phyloP scores from a whole-genome alignment of 257 asterid genomes.

The Solanum dulcamara region DNA sequence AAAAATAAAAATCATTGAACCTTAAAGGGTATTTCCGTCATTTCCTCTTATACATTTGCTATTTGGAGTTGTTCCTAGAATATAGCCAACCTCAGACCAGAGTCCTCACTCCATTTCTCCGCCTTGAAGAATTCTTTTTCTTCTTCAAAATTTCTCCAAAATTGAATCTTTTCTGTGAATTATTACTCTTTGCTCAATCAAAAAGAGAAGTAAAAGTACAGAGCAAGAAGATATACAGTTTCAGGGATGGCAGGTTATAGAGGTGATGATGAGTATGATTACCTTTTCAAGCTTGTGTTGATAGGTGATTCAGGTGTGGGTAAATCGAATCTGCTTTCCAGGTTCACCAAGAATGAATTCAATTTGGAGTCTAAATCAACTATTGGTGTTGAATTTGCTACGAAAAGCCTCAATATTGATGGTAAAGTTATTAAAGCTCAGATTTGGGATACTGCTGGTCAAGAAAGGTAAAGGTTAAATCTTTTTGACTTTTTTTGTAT shows the following conservation, averaged over 20 bases:
- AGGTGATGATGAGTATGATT: conserved; percentile 55
- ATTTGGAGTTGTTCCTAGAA: conserved; percentile 9
- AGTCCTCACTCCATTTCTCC: conserved; percentile 9
- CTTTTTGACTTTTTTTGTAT: not conserved
- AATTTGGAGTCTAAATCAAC: conserved; percentile 57
- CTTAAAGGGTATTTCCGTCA: not conserved
- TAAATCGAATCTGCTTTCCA: conserved; percentile 54
- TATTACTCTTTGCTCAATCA: not conserved
- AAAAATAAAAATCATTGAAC: not conserved
- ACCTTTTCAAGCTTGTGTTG: conserved; percentile 47
- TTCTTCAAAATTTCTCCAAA: not conserved
- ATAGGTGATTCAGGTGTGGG: conserved; percentile 78
- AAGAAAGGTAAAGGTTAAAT: conserved; percentile 35
- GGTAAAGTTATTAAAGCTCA: conserved; percentile 61
- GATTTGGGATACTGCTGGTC: conserved; percentile 84
- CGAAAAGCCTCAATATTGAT: conserved; percentile 38
- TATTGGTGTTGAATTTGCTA: conserved; percentile 63
- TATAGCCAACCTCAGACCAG: conserved; percentile 31
- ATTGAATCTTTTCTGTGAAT: not conserved
- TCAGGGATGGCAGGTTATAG: conserved; percentile 38
- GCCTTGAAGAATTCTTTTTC: not conserved
- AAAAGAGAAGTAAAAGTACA: not conserved
- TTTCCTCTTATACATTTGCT: not conserved
- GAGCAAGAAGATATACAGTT: not conserved
- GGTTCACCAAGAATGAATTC: conserved; percentile 62